Evolutionary conservation across 768 basidiomycete species (phyloP).

Genomic region (Rhodotorula taiwanensis): DNA sequence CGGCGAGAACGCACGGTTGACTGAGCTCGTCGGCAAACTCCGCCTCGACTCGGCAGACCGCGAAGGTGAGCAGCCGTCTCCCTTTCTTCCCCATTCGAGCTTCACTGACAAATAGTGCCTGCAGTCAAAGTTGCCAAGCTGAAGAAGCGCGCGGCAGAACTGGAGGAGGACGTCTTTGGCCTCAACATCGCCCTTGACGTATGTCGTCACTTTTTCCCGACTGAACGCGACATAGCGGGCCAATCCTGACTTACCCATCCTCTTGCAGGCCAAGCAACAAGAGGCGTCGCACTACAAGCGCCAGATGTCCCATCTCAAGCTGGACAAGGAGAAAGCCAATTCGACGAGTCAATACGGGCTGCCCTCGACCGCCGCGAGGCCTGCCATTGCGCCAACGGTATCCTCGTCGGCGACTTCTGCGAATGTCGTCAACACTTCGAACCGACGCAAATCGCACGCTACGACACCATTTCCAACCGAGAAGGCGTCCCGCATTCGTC

Average conservation of each 20-base stretch:
- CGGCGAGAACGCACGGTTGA: constrained; percentile 18
- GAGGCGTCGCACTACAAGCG: constrained; percentile 35
- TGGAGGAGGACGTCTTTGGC: constrained; percentile 39
- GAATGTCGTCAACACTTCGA: not conserved
- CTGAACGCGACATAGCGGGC: too few relatives aligned
- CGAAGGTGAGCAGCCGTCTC: constrained; percentile 29
- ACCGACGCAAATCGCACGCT: not conserved
- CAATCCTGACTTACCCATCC: too few relatives aligned
- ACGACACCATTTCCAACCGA: constrained; percentile 1
- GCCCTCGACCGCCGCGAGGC: not conserved
- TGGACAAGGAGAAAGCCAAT: constrained; percentile 4
- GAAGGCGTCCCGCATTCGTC: not conserved
- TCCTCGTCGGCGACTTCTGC: not conserved
- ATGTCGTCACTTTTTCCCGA: not conserved
- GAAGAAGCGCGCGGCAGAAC: constrained; percentile 37
- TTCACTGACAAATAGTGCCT: not conserved
- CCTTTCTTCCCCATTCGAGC: not conserved
- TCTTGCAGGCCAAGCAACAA: constrained; percentile 38
- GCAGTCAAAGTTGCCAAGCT: constrained; percentile 38
- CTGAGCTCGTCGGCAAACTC: constrained; percentile 32
- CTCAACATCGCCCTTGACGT: constrained; percentile 41
- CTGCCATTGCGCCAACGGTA: not conserved
- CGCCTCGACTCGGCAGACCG: constrained; percentile 39
- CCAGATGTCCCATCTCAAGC: constrained; percentile 24
- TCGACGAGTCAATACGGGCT: too few relatives aligned